Base-by-base conservation (phyloP, 306 rosid genomes). In the Corylus heterophylla region DNA sequence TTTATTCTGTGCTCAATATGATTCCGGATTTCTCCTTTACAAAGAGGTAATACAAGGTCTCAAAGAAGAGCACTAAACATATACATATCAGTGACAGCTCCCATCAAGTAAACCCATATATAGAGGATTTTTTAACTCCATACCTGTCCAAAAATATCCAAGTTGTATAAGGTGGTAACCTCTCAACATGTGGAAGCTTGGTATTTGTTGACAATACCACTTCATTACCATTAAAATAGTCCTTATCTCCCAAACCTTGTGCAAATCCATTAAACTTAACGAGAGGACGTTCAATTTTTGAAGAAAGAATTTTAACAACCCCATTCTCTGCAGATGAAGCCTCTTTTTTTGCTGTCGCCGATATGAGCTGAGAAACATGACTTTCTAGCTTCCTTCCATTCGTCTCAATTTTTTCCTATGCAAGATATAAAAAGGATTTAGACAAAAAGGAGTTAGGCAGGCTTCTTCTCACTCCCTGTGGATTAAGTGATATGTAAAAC, bases 81-180 rank as follows among this genome's bases (percentile, higher is more conserved):
- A 25, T 1, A 20, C 13, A 48, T 22, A 20, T 49, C 47, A 47
- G 20, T 48, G 37, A 71, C 25, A 48, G 16, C 12, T 12, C 37
- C 74, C 25, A 71, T 71, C 51, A 12, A 5, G n/a, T 68, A 73
- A 51, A 18, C 50, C 58, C 29, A 11, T 54, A 66, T 67, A 54
- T 51, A 20, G n/a, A 50, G 56, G 49, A 17, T 16, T 14, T 64
- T 61, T 78, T 22, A 80, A 42, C 77, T 52, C 69, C 56, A 61
- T 76, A 92, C 98, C 97, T 95, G 76, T 88, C 94, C 90, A 95
- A 86, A 87, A 91, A 95, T 75, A 91, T 92, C 98, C 98, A 95
- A 18, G 98, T 89, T 22, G 97, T 90, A 85, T 89, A 95, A 49
- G 96, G 90, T 3, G 97, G 98, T 77, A 95, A 75, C 83, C 83